Base-by-base conservation (phyloP, 2,329 filamentous ascomycete genomes). In the Monosporascus sp. region DNA sequence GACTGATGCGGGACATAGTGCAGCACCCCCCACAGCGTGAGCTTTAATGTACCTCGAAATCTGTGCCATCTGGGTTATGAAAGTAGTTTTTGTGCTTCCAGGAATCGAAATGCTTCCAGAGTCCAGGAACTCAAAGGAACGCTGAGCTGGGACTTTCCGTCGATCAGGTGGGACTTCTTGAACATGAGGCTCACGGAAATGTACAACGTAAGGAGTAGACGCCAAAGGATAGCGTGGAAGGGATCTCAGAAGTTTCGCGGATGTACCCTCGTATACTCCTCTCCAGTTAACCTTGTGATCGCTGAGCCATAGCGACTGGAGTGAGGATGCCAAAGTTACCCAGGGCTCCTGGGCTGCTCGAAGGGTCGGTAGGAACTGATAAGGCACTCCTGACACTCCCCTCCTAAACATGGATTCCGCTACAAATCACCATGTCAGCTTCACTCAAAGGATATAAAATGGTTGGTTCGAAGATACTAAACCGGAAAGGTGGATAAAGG, bases 1-100 rank as follows among this genome's bases (percentile, higher is more conserved):
- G 5, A 63, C 57, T 14, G 60, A 62, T 11, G 60, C 60, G 1
- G 60, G 59, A 14, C 60, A 62, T 11, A 62, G 48, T 6, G 59
- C 56, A n/a, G 55, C 47, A n/a, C 55, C 55, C 3, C 53, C 60
- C 5, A 62, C 60, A 4, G 41, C 41, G 47, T 62, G 60, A 15
- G 56, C 57, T 41, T 60, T 58, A 46, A 62, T 61, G 37, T 55
- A 58, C 14, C 41, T 53, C 15, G 46, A 48, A 3, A 62, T 11
- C 3, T 52, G 45, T 6, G 51, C 45, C 24, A 54, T 46, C 15
- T 48, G 45, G 35, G 56, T 58, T 2, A 51, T 47, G 7, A 57
- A 55, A 22, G 51, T 50, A 9, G 47, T 53, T 5, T 54, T 45
- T 45, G 43, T 45, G 14, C 43, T 45, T n/a, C 43, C 43, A 9